Evolutionary conservation across 371 early-diverging fungal species (phyloP).

Genomic region (Sporodiniella umbellata): DNA sequence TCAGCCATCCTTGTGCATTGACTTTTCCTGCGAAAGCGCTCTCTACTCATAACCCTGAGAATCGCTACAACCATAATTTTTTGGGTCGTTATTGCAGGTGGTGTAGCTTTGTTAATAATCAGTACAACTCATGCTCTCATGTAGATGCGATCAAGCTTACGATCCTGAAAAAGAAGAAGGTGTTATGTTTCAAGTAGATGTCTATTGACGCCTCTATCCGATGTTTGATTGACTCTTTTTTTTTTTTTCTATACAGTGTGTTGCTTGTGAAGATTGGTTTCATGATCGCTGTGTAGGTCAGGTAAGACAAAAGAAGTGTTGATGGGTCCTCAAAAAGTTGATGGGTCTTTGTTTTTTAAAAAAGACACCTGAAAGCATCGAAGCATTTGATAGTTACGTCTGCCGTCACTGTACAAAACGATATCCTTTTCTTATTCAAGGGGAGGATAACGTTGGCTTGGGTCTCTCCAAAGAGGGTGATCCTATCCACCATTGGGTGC

Average conservation of each 20-base stretch:
- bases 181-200: slow-evolving; percentile 67
- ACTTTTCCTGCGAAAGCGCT: slow-evolving; percentile 30
- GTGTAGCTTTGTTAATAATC: neutral
- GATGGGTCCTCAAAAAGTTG: neutral
- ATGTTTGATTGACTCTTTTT: no score
- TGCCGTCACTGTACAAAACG: slow-evolving; percentile 73
- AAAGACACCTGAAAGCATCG: slow-evolving; percentile 60
- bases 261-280: slow-evolving; percentile 85
- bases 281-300: slow-evolving; percentile 80
- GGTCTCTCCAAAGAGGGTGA: slow-evolving; percentile 30
- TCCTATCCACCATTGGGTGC: slow-evolving; percentile 25
- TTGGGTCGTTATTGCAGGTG: slow-evolving; percentile 78
- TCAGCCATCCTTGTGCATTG: slow-evolving; percentile 37
- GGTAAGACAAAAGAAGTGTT: slow-evolving; percentile 23
- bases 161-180: slow-evolving; percentile 70
- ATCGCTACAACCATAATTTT: slow-evolving; percentile 81
- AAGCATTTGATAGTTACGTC: slow-evolving; percentile 74
- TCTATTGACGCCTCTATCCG: neutral
- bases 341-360: neutral
- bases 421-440: slow-evolving; percentile 57
- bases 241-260: slow-evolving; percentile 49
- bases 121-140: neutral
- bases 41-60: slow-evolving; percentile 51
- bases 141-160: slow-evolving; percentile 70
- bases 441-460: slow-evolving; percentile 44